A percentile compares a stretch with the other conserved stretches of the same genome.
Conservation (phyloP, 768 basidiomycete species). For the Mycena kentingensis region DNA sequence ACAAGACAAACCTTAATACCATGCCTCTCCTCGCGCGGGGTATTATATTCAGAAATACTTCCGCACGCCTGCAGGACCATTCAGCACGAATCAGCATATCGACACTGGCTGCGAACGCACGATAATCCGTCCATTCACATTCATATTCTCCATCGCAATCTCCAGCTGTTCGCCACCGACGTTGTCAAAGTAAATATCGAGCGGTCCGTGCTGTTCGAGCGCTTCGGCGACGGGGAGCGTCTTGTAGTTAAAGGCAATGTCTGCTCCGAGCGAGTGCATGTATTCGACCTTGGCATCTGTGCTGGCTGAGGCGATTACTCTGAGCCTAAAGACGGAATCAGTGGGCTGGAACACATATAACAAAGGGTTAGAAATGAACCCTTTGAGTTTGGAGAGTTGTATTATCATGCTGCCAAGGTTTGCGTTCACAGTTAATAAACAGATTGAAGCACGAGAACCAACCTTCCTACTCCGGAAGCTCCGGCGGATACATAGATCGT, state of each 20-base stretch:
- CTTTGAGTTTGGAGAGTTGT: constrained; percentile 41
- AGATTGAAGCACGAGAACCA: background rate
- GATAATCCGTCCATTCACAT: constrained; percentile 43
- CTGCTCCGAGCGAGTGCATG: constrained; percentile 51
- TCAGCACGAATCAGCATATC: constrained; percentile 1
- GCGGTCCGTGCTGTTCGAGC: constrained; percentile 50
- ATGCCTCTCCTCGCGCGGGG: constrained; percentile 9
- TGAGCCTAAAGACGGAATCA: constrained; percentile 31
- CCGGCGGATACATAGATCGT: constrained; percentile 27
- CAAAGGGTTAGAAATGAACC: constrained; percentile 9
- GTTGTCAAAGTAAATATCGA: constrained; percentile 37
- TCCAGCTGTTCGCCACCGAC: constrained; percentile 51
- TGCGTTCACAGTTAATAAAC: too few relatives aligned
- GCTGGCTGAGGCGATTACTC: constrained; percentile 64
- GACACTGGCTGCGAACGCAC: constrained; percentile 21
- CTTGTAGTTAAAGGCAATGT: constrained; percentile 67
- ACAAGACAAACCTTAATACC: constrained; percentile 16
- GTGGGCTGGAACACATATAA: background rate
- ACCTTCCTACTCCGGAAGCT: constrained; percentile 28
- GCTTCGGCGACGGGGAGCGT: constrained; percentile 44
- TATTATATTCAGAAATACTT: constrained; percentile 16
- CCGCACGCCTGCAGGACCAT: constrained; percentile 18
- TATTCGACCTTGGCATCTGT: constrained; percentile 61
- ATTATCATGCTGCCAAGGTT: constrained; percentile 27
- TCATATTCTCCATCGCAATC: constrained; percentile 38